Conservation (phyloP, 345 rosid genomes). For the Bruguiera sexangula region DNA sequence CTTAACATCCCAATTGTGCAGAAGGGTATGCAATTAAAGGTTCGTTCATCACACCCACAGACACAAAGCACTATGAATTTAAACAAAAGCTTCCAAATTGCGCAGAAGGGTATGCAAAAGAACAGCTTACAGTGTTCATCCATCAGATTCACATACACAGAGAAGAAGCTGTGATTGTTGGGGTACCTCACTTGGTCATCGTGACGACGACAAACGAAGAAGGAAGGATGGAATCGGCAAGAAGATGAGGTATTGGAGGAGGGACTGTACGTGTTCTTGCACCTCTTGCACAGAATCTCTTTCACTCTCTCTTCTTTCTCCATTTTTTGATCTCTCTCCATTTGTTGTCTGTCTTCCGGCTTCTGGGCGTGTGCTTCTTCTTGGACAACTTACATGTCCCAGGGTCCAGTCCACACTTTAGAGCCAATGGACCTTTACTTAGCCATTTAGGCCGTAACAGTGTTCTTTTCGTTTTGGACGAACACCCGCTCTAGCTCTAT, state of each 20-base stretch:
- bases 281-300: constrained; percentile 65
- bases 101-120: neutral
- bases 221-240: constrained; percentile 83
- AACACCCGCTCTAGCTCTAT: no score
- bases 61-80: neutral
- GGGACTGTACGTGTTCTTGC: constrained; percentile 49
- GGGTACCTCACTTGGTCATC: constrained; percentile 85
- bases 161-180: neutral
- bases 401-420: neutral
- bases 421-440: neutral
- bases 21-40: no score
- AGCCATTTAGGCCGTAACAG: neutral
- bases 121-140: neutral
- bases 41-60: neutral
- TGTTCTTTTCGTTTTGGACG: no score
- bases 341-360: neutral
- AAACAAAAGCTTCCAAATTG: neutral
- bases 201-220: constrained; percentile 94
- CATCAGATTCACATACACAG: no score
- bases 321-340: constrained; percentile 6
- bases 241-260: constrained; percentile 61
- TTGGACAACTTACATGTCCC: no score
- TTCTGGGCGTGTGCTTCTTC: neutral
- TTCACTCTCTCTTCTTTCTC: constrained; percentile 28
- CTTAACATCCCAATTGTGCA: no score